These are phyloP conservation scores for Macadamia tetraphylla DNA, from an alignment of 164 flowering plant genomes.

Conservation along the genomic window DNA sequence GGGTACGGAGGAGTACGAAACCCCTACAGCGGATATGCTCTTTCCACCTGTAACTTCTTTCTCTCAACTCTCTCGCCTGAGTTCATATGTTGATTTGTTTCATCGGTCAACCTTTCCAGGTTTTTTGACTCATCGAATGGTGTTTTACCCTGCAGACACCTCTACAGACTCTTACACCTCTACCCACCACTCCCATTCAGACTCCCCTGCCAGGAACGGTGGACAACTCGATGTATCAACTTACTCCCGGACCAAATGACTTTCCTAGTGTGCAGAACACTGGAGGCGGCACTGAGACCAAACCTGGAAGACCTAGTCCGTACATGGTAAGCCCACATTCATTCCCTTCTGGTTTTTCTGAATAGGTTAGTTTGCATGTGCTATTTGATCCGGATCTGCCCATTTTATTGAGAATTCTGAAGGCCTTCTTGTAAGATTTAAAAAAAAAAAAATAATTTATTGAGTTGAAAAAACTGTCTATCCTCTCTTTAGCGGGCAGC, in stretches of 20 bases:
- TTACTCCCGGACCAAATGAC: constrained; percentile 70
- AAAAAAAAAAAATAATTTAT: no score
- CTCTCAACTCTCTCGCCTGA: background rate
- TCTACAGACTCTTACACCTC: constrained; percentile 38
- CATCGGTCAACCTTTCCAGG: background rate
- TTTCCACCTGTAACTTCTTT: constrained; percentile 72
- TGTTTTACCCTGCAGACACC: constrained; percentile 54
- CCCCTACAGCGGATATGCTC: constrained; percentile 93
- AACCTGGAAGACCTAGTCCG: constrained; percentile 71
- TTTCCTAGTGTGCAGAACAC: constrained; percentile 40
- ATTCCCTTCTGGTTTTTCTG: background rate
- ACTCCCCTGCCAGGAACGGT: constrained; percentile 54
- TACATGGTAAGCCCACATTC: constrained; percentile 49
- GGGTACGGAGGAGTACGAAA: constrained; percentile 90
- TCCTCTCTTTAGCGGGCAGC: no score
- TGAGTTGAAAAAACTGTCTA: background rate
- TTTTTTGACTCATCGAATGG: background rate
- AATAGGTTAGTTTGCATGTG: no score
- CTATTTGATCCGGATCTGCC: background rate
- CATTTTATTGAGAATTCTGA: background rate
- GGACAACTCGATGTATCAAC: constrained; percentile 56
- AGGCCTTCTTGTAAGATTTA: background rate
- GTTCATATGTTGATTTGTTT: constrained; percentile 1
- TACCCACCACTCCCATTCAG: constrained; percentile 34
- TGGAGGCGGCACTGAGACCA: constrained; percentile 43